Conservation (phyloP, 805 yeast genomes). For the Wickerhamiella galacta region DNA sequence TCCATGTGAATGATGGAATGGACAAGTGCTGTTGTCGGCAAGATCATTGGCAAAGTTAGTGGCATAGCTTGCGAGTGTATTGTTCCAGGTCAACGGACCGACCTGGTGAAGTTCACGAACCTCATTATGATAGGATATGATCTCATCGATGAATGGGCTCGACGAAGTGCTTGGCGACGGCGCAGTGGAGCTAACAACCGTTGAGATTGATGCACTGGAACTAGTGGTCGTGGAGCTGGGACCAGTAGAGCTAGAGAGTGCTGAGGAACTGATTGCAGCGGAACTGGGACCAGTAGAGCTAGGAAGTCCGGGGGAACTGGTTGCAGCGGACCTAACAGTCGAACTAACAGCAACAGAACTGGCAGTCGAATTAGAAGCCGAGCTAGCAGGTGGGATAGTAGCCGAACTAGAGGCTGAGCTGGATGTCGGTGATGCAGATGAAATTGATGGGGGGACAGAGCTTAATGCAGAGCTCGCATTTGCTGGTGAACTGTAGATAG, state of each 20-base stretch:
- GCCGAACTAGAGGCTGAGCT: background rate
- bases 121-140: constrained; percentile 15
- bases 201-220: background rate
- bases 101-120: constrained; percentile 17
- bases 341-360: background rate
- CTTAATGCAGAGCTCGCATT: too few species aligned
- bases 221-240: too few species aligned
- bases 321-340: too few species aligned
- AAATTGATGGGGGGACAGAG: too few species aligned
- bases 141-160: background rate
- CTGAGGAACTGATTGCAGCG: too few species aligned
- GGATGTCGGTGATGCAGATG: too few species aligned
- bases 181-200: background rate
- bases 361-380: background rate
- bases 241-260: too few species aligned
- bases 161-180: background rate
- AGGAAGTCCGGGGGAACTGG: too few species aligned
- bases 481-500: too few species aligned
- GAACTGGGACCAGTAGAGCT: too few species aligned
- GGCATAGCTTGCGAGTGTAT: constrained; percentile 37
- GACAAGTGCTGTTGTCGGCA: constrained; percentile 24
- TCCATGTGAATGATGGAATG: constrained; percentile 49
- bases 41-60: constrained; percentile 30
- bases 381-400: background rate
- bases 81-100: constrained; percentile 37